phyloP scores from a whole-genome alignment of 2,329 filamentous ascomycete genomes.

The Macrophomina tecta region DNA sequence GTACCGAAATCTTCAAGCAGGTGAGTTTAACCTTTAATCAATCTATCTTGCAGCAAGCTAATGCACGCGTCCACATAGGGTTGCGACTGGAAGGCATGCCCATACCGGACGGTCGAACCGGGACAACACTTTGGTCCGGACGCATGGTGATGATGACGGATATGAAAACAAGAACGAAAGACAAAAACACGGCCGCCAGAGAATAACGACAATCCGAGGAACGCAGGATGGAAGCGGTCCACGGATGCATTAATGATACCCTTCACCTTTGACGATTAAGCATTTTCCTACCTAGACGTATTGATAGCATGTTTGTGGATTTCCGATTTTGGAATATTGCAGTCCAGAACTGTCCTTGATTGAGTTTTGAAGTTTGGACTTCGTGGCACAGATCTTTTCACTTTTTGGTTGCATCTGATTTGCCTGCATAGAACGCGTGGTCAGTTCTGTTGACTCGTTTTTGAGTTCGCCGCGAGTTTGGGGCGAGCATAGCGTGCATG shows the following conservation, averaged over 20 bases:
- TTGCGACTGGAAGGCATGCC: constrained; percentile 83
- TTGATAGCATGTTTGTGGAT: constrained; percentile 16
- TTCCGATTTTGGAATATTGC: constrained; percentile 1
- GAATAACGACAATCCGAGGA: not conserved
- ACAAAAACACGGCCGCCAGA: constrained; percentile 1
- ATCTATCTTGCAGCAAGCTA: constrained; percentile 26
- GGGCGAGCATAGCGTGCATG: constrained; percentile 9
- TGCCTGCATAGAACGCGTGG: not conserved
- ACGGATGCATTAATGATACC: constrained; percentile 7
- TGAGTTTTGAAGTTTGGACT: constrained; percentile 2
- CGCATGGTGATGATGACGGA: constrained; percentile 34
- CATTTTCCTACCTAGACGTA: constrained; percentile 18
- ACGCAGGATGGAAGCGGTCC: not conserved
- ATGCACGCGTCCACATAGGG: constrained; percentile 51
- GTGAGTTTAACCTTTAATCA: constrained; percentile 37
- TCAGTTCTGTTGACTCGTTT: not conserved
- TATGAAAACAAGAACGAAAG: not conserved
- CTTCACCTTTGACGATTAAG: constrained; percentile 16
- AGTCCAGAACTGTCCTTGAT: not conserved
- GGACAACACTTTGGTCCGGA: constrained; percentile 44
- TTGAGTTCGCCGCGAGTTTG: not conserved
- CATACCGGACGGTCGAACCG: constrained; percentile 65
- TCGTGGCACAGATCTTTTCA: not conserved
- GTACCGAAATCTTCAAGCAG: constrained; percentile 82
- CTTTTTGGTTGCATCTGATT: not conserved